A percentile compares a stretch with the other conserved stretches of the same genome.
Conservation (phyloP, 257 asterid genomes). For the Nyctanthes arbortristis region DNA sequence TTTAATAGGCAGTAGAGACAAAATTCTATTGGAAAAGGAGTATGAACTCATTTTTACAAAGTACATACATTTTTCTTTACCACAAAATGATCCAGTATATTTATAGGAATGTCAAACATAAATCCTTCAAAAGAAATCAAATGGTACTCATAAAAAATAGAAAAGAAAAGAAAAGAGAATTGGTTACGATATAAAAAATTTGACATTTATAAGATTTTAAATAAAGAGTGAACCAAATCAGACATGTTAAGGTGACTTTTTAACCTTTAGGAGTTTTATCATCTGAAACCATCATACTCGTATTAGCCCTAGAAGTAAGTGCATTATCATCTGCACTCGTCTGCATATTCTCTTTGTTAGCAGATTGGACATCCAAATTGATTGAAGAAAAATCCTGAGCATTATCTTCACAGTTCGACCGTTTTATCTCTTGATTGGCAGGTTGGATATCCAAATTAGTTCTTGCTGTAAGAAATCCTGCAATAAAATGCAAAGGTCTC, state of each 20-base stretch:
- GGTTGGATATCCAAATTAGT: too few species aligned
- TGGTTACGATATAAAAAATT: background rate
- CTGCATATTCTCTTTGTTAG: constrained; percentile 12
- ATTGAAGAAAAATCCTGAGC: too few species aligned
- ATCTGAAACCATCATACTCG: constrained; percentile 19
- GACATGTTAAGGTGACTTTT: background rate
- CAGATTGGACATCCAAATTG: constrained; percentile 8
- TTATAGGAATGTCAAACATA: constrained; percentile 1
- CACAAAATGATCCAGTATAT: background rate
- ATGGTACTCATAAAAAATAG: constrained; percentile 6
- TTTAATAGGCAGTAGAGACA: too few species aligned
- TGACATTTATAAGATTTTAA: background rate
- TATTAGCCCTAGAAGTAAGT: constrained; percentile 20
- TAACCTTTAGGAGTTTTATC: constrained; percentile 45
- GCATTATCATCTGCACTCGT: constrained; percentile 7
- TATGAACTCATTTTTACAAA: too few species aligned
- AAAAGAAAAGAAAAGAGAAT: too few species aligned
- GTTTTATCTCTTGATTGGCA: too few species aligned
- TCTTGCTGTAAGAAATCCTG: constrained; percentile 39
- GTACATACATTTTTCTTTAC: too few species aligned
- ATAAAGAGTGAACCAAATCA: constrained; percentile 9
- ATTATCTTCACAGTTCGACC: too few species aligned
- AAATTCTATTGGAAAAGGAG: too few species aligned
- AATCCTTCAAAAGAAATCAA: constrained; percentile 2
- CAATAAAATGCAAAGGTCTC: constrained; percentile 16